Evolutionary conservation across 2,329 filamentous ascomycete species (phyloP).

Genomic region (Ophiosphaerella korrae): DNA sequence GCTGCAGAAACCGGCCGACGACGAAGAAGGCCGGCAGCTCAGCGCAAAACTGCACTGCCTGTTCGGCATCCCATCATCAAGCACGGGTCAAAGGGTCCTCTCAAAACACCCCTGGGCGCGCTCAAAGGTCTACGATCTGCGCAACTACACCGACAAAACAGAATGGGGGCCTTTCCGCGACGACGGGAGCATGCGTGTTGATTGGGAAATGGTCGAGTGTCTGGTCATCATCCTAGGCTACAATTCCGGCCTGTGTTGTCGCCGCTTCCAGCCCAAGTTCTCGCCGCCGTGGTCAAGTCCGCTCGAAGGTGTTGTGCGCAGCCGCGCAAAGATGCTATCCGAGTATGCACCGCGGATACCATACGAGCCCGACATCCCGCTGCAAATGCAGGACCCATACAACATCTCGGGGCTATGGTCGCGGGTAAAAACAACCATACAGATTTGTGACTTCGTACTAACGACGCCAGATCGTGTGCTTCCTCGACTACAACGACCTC

Average conservation of each 20-base stretch:
- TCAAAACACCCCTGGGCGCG: slow-evolving; percentile 65
- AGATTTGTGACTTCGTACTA: slow-evolving; percentile 3
- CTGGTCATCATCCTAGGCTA: slow-evolving; percentile 71
- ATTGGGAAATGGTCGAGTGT: slow-evolving; percentile 82
- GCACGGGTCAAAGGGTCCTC: slow-evolving; percentile 33
- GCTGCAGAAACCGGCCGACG: slow-evolving; percentile 46
- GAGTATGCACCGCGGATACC: slow-evolving; percentile 19
- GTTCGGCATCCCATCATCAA: slow-evolving; percentile 65
- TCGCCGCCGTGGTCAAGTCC: slow-evolving; percentile 37
- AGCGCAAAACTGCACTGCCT: slow-evolving; percentile 74
- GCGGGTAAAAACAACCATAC: slow-evolving; percentile 55
- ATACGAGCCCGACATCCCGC: slow-evolving; percentile 45
- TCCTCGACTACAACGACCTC: slow-evolving; percentile 61
- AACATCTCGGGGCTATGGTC: slow-evolving; percentile 73
- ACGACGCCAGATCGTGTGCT: slow-evolving; percentile 49
- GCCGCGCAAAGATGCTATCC: slow-evolving; percentile 10
- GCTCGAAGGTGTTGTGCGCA: slow-evolving; percentile 34
- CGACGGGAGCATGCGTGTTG: slow-evolving; percentile 66
- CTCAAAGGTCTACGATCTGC: slow-evolving; percentile 74
- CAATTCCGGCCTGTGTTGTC: slow-evolving; percentile 54
- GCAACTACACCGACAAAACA: slow-evolving; percentile 66
- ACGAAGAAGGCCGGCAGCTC: slow-evolving; percentile 60
- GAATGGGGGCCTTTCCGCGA: slow-evolving; percentile 74
- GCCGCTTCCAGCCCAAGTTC: slow-evolving; percentile 27
- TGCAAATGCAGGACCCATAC: slow-evolving; percentile 70